These are phyloP conservation scores for Phytophthora fragariae DNA, from an alignment of 352 stramenopile genomes.

Conservation along the genomic window DNA sequence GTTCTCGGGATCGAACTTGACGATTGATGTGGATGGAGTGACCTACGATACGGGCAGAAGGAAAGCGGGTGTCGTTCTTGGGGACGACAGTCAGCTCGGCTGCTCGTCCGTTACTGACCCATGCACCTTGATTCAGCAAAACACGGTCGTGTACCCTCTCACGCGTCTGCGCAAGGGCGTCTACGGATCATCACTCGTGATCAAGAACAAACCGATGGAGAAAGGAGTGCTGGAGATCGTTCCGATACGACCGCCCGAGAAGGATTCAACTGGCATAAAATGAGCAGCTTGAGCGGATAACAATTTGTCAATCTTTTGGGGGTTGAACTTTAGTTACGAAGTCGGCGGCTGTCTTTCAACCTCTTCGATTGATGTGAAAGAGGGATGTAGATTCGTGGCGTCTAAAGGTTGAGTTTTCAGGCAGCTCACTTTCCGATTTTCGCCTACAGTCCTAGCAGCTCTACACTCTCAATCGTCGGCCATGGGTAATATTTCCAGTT, in stretches of 20 bases:
- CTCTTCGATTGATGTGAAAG: background rate
- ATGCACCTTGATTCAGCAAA: slow-evolving; percentile 64
- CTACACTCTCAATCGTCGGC: background rate
- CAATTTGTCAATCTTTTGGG: background rate
- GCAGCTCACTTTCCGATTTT: slow-evolving; percentile 21
- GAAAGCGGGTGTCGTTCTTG: slow-evolving; percentile 79
- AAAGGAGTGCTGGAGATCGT: slow-evolving; percentile 69
- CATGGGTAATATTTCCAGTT: slow-evolving; percentile 32
- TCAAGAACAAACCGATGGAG: slow-evolving; percentile 88
- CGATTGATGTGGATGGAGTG: slow-evolving; percentile 40
- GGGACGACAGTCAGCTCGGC: slow-evolving; percentile 74
- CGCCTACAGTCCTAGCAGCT: background rate
- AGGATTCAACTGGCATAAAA: background rate
- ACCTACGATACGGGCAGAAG: slow-evolving; percentile 69
- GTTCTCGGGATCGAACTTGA: slow-evolving; percentile 47
- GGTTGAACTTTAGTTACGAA: background rate
- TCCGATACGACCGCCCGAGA: slow-evolving; percentile 31
- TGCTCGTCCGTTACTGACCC: slow-evolving; percentile 80
- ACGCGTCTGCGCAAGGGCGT: slow-evolving; percentile 68
- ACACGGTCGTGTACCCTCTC: slow-evolving; percentile 77
- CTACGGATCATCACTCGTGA: slow-evolving; percentile 70
- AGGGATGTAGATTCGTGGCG: background rate
- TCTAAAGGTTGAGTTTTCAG: background rate
- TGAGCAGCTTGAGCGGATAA: background rate
- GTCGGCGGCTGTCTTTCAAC: background rate